These are phyloP conservation scores for Novymonas esmeraldas DNA, from an alignment of 208 protist genomes.

Conservation along the genomic window DNA sequence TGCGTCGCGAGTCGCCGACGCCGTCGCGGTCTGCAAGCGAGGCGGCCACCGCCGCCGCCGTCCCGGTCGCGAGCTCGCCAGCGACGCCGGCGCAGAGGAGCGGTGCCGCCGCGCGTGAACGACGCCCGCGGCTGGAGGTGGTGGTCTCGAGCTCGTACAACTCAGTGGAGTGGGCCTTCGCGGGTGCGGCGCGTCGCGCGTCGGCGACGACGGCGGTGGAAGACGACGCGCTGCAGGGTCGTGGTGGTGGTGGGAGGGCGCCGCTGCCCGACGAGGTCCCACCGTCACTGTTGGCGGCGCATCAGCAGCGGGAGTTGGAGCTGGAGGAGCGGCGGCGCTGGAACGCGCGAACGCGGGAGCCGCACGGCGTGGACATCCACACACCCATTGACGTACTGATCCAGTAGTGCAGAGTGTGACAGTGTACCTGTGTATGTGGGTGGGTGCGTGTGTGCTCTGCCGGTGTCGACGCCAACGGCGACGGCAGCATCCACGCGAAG, in stretches of 20 bases:
- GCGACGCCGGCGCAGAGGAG: not conserved
- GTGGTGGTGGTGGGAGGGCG: no score
- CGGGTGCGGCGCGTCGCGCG: constrained; percentile 18
- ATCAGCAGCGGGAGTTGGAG: constrained; percentile 10
- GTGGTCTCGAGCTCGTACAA: constrained; percentile 30
- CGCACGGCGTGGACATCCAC: constrained; percentile 16
- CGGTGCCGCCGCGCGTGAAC: not conserved
- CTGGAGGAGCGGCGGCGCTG: constrained; percentile 21
- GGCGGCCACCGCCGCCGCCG: not conserved
- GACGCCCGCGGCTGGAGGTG: constrained; percentile 15
- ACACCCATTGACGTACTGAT: constrained; percentile 11
- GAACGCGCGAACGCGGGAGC: constrained; percentile 18
- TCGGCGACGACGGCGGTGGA: not conserved
- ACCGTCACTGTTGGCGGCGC: constrained; percentile 13
- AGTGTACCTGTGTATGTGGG: not conserved
- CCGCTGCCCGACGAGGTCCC: no score
- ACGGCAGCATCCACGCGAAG: no score
- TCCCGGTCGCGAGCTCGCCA: not conserved
- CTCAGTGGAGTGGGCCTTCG: constrained; percentile 31
- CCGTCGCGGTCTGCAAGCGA: not conserved
- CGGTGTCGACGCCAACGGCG: no score
- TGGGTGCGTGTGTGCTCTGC: not conserved
- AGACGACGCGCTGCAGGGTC: not conserved
- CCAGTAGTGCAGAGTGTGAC: not conserved
- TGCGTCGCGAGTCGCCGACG: not conserved